Evolutionary conservation across 2,329 filamentous ascomycete genomes (phyloP).

Genomic region (Fusarium heterosporum): DNA sequence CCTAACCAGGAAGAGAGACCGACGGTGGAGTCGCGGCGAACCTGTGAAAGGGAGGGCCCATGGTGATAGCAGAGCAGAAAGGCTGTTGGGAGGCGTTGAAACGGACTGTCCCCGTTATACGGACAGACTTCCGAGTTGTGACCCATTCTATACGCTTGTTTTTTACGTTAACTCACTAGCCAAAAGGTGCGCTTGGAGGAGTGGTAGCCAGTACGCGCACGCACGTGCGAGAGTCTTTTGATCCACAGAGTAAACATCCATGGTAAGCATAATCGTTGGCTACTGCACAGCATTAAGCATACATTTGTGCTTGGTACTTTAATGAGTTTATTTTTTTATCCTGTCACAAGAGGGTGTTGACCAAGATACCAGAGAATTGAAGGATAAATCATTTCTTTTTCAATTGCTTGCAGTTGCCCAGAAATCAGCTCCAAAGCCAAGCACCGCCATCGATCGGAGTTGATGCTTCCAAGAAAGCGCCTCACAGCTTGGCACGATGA

Average conservation of each 20-base stretch:
- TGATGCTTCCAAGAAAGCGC: background rate
- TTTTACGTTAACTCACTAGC: background rate
- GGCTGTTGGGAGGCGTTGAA: background rate
- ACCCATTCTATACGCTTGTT: background rate
- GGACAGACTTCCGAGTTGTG: background rate
- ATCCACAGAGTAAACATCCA: too few species aligned
- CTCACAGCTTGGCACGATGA: constrained; percentile 17
- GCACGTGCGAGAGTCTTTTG: constrained; percentile 10
- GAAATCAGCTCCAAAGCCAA: constrained; percentile 24
- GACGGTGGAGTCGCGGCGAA: constrained; percentile 20
- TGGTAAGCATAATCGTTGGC: too few species aligned
- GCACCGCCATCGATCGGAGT: constrained; percentile 15
- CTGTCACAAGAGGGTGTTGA: too few species aligned
- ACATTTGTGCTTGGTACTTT: background rate
- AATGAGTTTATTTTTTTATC: constrained; percentile 14
- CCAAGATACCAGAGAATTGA: too few species aligned
- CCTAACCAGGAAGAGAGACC: constrained; percentile 32
- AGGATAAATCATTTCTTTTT: background rate
- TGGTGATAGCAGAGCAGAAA: too few species aligned
- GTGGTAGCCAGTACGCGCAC: background rate
- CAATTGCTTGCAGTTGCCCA: constrained; percentile 18
- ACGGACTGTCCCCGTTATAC: background rate
- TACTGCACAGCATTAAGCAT: constrained; percentile 16
- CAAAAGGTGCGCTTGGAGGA: background rate
- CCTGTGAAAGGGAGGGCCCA: too few species aligned